Evolutionary conservation across 1,139 yeast genomes (phyloP).

Genomic region (Zygoascus sp.): DNA sequence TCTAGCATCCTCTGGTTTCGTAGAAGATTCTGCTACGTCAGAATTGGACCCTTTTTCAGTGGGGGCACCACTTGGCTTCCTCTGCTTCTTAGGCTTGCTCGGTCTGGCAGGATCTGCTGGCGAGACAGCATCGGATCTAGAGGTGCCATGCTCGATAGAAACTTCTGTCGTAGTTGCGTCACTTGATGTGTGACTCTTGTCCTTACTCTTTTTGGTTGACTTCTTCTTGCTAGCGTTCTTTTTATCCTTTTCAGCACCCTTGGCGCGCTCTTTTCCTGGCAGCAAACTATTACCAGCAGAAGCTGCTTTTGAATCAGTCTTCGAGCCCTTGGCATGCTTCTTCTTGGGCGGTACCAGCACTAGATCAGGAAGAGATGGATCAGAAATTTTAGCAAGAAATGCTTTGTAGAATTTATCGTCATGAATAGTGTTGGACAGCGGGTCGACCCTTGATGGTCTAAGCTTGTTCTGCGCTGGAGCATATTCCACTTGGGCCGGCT

Average conservation of each 20-base stretch:
- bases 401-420: conserved; percentile 20
- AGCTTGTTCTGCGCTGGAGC: conserved; percentile 26
- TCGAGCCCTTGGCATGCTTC: background rate
- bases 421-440: conserved; percentile 21
- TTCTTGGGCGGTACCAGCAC: conserved; percentile 20
- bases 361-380: conserved; percentile 4
- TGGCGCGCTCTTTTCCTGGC: background rate
- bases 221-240: conserved; percentile 7
- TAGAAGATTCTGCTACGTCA: background rate
- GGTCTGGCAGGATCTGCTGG: background rate
- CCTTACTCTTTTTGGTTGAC: conserved; percentile 13
- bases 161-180: too few species aligned
- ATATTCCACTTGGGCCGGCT: conserved; percentile 21
- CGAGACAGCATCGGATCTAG: too few species aligned
- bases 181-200: too few species aligned
- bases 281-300: background rate
- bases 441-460: conserved; percentile 17
- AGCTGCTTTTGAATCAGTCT: background rate
- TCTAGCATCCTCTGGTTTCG: background rate
- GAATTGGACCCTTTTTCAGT: background rate
- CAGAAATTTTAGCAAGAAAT: conserved; percentile 15
- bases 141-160: too few species aligned
- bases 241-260: background rate
- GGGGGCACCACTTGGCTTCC: background rate
- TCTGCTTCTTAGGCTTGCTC: background rate